Evolutionary conservation across 2,329 filamentous ascomycete genomes (phyloP).

Genomic region (Lomentospora prolificans): DNA sequence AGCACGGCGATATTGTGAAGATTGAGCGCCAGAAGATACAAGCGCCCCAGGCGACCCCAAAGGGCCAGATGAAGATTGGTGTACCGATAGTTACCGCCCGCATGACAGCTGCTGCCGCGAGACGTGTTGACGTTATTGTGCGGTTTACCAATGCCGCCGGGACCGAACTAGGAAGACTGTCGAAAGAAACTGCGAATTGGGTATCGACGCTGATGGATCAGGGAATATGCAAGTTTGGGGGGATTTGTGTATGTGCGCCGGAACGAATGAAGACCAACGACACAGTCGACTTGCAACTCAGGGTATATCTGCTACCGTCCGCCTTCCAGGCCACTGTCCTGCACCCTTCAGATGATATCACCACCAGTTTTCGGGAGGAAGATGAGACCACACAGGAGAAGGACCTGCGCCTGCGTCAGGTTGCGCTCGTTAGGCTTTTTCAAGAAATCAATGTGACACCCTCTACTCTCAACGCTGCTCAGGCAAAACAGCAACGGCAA

Average conservation of each 20-base stretch:
- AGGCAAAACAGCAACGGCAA: conserved; percentile 71
- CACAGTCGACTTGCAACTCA: conserved; percentile 83
- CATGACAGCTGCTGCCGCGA: conserved; percentile 42
- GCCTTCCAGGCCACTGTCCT: conserved; percentile 51
- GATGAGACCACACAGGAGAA: conserved; percentile 81
- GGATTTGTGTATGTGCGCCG: conserved; percentile 78
- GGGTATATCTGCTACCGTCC: conserved; percentile 62
- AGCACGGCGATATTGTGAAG: conserved; percentile 70
- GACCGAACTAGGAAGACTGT: conserved; percentile 75
- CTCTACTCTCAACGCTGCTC: conserved; percentile 60
- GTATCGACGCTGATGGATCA: conserved; percentile 89
- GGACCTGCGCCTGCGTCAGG: conserved; percentile 70
- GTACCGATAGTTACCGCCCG: conserved; percentile 22
- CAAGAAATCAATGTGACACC: conserved; percentile 80
- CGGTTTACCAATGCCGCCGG: conserved; percentile 75
- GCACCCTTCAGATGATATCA: conserved; percentile 27
- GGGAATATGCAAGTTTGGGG: conserved; percentile 78
- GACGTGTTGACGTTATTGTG: conserved; percentile 76
- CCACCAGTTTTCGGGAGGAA: conserved; percentile 68
- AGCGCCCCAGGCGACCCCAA: conserved; percentile 32
- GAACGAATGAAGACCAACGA: conserved; percentile 82
- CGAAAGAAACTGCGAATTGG: conserved; percentile 83
- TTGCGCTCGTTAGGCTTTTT: conserved; percentile 79
- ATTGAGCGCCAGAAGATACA: conserved; percentile 81
- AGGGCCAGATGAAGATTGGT: conserved; percentile 30